Percentiles rank a stretch among this genome's conserved stretches.
Conservation (phyloP, 2,329 filamentous ascomycete genomes). For the Aureobasidium melanogenum region DNA sequence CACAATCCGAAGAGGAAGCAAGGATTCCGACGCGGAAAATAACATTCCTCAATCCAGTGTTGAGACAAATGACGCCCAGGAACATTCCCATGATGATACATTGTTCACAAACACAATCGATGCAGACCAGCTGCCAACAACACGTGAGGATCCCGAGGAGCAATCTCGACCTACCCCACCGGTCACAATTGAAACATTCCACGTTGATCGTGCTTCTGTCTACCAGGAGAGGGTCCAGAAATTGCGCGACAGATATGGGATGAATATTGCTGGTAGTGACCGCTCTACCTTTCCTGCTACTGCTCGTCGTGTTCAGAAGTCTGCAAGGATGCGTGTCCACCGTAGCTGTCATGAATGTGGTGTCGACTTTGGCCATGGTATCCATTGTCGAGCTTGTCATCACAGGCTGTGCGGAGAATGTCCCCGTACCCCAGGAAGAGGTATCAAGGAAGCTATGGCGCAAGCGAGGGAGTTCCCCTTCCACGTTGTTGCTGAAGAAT, state of each 20-base stretch:
- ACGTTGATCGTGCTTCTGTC: conserved; percentile 6
- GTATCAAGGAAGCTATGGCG: conserved; percentile 10
- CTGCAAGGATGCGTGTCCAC: conserved; percentile 9
- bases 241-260: conserved; percentile 2
- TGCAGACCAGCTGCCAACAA: neutral
- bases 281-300: neutral
- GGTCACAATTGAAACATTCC: conserved; percentile 5
- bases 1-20: conserved; percentile 11
- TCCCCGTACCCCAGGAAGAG: conserved; percentile 2
- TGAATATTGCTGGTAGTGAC: conserved; percentile 1
- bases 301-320: conserved; percentile 6
- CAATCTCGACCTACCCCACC: conserved; percentile 3
- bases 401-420: conserved; percentile 5
- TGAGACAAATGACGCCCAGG: neutral
- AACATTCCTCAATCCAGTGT: conserved; percentile 3
- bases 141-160: neutral
- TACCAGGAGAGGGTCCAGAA: conserved; percentile 2
- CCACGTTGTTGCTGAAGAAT: neutral
- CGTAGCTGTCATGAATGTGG: conserved; percentile 11
- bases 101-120: conserved; percentile 8
- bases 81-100: conserved; percentile 11
- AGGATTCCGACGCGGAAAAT: neutral
- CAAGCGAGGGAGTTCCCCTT: conserved; percentile 10
- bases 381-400: conserved; percentile 7
- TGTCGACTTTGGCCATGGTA: conserved; percentile 9